A percentile compares a stretch with the other conserved stretches of the same genome.
phyloP scores from a whole-genome alignment of 2,329 filamentous ascomycete species.

The Aspergillus tamarii region DNA sequence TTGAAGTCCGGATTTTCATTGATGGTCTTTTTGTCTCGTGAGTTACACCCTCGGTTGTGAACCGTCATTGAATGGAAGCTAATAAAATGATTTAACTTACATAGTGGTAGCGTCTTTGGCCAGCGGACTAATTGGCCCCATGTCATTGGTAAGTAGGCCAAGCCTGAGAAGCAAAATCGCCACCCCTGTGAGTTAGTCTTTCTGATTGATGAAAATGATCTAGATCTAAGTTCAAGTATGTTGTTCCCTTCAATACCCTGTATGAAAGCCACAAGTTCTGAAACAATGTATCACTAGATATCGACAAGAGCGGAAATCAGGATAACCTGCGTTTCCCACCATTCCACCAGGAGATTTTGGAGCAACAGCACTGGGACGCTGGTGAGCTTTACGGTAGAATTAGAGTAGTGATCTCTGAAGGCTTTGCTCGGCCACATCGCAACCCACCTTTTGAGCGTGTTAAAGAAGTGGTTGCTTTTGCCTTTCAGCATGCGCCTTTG shows the following conservation, averaged over 20 bases:
- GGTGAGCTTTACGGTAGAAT: conserved; percentile 74
- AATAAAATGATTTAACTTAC: conserved; percentile 6
- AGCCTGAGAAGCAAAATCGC: neutral
- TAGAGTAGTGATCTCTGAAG: conserved; percentile 75
- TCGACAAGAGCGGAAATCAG: conserved; percentile 61
- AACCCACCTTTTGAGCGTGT: conserved; percentile 63
- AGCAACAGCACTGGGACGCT: conserved; percentile 72
- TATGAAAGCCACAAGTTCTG: neutral
- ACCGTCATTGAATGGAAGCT: neutral
- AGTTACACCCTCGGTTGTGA: conserved; percentile 28
- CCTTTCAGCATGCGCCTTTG: conserved; percentile 82
- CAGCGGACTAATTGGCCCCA: conserved; percentile 57
- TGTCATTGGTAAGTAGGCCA: conserved; percentile 50
- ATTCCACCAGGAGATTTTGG: conserved; percentile 71
- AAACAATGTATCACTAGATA: conserved; percentile 25
- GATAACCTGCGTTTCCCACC: conserved; percentile 70
- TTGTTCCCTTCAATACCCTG: conserved; percentile 15
- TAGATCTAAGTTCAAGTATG: conserved; percentile 43
- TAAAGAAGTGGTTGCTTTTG: conserved; percentile 75
- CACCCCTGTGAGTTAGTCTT: neutral
- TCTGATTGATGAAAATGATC: neutral
- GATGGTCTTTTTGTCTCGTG: conserved; percentile 69
- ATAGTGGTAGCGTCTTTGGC: conserved; percentile 60
- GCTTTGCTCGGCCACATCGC: conserved; percentile 58
- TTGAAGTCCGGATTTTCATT: conserved; percentile 69